Evolutionary conservation across 1,139 yeast species (phyloP).

Genomic region (Petasospora rhodanensis): DNA sequence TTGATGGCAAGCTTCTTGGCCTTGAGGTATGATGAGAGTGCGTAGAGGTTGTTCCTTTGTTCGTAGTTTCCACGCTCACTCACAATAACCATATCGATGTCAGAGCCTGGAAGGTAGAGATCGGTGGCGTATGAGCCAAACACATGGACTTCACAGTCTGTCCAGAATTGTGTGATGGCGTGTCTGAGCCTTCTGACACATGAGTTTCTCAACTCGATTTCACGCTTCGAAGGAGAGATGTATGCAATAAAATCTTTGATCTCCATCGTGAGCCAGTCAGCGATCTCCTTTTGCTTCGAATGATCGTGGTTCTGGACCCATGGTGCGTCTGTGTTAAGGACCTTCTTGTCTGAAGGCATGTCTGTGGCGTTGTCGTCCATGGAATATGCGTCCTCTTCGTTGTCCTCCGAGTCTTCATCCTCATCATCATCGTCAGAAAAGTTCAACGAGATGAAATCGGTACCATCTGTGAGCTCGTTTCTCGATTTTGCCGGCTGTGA

Average conservation of each 20-base stretch:
- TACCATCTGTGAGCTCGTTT: constrained; percentile 41
- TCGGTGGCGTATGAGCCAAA: constrained; percentile 97
- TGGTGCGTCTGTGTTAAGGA: constrained; percentile 50
- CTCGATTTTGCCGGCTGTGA: constrained; percentile 4
- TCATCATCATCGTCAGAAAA: constrained; percentile 31
- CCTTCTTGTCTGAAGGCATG: constrained; percentile 12
- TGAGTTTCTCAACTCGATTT: constrained; percentile 63
- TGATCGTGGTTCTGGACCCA: constrained; percentile 81
- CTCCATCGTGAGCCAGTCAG: constrained; percentile 86
- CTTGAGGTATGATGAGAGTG: constrained; percentile 68
- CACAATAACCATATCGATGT: constrained; percentile 88
- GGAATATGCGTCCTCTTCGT: constrained; percentile 34
- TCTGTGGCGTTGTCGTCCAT: constrained; percentile 26
- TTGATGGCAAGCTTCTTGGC: constrained; percentile 58
- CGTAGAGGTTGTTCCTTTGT: constrained; percentile 63
- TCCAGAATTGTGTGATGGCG: constrained; percentile 65
- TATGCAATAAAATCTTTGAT: constrained; percentile 82
- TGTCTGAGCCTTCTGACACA: constrained; percentile 59
- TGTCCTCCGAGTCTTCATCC: constrained; percentile 31
- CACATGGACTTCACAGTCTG: constrained; percentile 74
- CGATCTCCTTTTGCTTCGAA: constrained; percentile 66
- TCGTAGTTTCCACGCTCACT: constrained; percentile 65
- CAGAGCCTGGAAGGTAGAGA: constrained; percentile 90
- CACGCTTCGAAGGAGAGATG: constrained; percentile 79
- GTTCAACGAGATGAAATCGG: constrained; percentile 60